Conservation (phyloP, 2,329 filamentous ascomycete genomes). For the Scedosporium dehoogii region DNA sequence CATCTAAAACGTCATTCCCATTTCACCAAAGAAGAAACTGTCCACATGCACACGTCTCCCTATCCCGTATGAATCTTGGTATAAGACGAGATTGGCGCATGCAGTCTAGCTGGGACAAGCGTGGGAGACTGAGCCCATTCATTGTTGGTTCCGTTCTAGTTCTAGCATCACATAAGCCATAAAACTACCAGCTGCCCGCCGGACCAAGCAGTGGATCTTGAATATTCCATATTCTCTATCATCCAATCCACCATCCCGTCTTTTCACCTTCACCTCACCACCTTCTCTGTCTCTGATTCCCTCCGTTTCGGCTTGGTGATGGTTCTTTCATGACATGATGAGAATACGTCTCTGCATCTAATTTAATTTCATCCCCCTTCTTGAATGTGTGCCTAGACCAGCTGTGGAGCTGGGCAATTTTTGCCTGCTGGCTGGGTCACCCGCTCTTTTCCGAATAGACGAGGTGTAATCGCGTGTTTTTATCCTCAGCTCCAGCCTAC, state of each 20-base stretch:
- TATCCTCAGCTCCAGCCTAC: not conserved
- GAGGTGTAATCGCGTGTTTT: not conserved
- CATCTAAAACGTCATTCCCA: not conserved
- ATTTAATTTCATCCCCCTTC: not conserved
- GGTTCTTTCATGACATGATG: not conserved
- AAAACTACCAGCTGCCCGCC: not conserved
- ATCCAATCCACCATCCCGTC: not conserved
- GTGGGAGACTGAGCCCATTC: too few relatives aligned
- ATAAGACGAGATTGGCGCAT: too few relatives aligned
- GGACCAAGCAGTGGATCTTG: not conserved
- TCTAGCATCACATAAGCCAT: not conserved
- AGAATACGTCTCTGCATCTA: not conserved
- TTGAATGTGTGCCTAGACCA: not conserved
- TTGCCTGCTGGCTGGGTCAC: not conserved
- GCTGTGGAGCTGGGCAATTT: not conserved
- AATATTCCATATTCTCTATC: too few relatives aligned
- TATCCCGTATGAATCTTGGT: not conserved
- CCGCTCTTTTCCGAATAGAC: not conserved
- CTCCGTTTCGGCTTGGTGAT: not conserved
- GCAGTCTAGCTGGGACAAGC: too few relatives aligned
- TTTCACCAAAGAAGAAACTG: not conserved
- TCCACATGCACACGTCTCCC: not conserved
- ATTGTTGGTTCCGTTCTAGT: too few relatives aligned
- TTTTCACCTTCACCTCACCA: not conserved
- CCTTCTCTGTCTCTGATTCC: not conserved